Evolutionary conservation across 495 filamentous ascomycete species (phyloP).

Genomic region (Tricharina praecox): DNA sequence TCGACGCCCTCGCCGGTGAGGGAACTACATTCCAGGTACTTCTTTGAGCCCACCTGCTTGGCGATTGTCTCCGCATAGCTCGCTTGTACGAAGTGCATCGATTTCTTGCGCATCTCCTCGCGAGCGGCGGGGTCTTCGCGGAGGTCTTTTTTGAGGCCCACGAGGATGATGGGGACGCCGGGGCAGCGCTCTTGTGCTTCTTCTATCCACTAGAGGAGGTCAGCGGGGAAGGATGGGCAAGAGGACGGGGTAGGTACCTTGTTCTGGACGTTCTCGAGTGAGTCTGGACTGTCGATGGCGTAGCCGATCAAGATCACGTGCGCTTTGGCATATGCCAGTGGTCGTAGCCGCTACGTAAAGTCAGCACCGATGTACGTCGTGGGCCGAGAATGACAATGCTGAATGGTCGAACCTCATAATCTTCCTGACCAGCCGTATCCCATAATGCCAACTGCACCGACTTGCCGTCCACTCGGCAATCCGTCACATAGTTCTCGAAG

Average conservation of each 20-base stretch:
- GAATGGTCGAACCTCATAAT: constrained; percentile 58
- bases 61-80: constrained; percentile 67
- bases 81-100: constrained; percentile 62
- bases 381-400: neutral
- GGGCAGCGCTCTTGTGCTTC: constrained; percentile 92
- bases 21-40: constrained; percentile 94
- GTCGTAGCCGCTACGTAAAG: constrained; percentile 47
- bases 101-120: constrained; percentile 96
- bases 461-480: constrained; percentile 89
- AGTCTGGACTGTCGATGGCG: constrained; percentile 87
- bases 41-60: constrained; percentile 72
- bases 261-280: constrained; percentile 92
- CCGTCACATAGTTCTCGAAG: constrained; percentile 99
- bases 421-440: constrained; percentile 99
- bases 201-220: constrained; percentile 61
- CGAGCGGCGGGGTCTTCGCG: constrained; percentile 83
- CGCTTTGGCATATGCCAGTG: constrained; percentile 90
- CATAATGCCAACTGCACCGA: constrained; percentile 94
- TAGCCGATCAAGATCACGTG: constrained; percentile 97
- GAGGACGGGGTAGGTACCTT: constrained; percentile 42
- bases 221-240: neutral
- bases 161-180: constrained; percentile 83
- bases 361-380: neutral
- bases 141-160: constrained; percentile 95
- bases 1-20: constrained; percentile 96